Base-by-base conservation (phyloP, 23 red algal genomes). In the Gracilaria domingensis region DNA sequence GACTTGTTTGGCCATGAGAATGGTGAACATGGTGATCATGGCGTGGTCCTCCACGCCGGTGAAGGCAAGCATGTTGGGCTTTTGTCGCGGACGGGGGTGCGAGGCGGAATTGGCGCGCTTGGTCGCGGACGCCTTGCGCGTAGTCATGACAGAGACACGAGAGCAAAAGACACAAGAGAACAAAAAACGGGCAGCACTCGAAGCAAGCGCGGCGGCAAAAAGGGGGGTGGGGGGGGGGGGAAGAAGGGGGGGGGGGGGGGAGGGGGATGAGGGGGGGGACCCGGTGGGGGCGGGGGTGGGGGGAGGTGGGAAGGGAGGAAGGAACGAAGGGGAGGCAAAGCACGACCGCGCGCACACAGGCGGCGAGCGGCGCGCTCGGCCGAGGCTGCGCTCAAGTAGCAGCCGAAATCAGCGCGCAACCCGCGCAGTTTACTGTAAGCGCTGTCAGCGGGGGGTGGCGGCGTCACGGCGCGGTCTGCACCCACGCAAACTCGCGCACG, bases 1-100 rank as follows among this genome's bases (percentile, higher is more conserved):
- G 72, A 90, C 87, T 23, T 80, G 65, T 26, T 79, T 77, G 16
- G 87, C 70, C 34, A 90, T 35, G 36, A 90, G 58, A 30, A 79
- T 32, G 56, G 71, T 51, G 32, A 90, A 61, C 50, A 79, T 69
- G 48, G 87, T 77, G 56, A 57, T 66, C 30, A 80, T 59, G 47
- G 54, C 59, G 2, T 54, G 33, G 73, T 64, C 53, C 32, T 59
- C 54, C 21, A 90, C 74, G 57, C 87, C 87, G n/a, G 87, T 34
- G 87, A 62, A 54, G 18, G 76, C 37, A 8, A 39, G 59, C 54
- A 62, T 80, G 67, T 75, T 75, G 30, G 64, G 23, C 72, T 77
- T 77, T 14, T 77, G 72, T n/a, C 72, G 72, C 30, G 45, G 38
- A 20, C 72, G 72, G 34, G 40, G 72, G 45, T 77, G 72, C 17